phyloP scores from a whole-genome alignment of 163 green algal genomes.

The Chlorella variabilis region DNA sequence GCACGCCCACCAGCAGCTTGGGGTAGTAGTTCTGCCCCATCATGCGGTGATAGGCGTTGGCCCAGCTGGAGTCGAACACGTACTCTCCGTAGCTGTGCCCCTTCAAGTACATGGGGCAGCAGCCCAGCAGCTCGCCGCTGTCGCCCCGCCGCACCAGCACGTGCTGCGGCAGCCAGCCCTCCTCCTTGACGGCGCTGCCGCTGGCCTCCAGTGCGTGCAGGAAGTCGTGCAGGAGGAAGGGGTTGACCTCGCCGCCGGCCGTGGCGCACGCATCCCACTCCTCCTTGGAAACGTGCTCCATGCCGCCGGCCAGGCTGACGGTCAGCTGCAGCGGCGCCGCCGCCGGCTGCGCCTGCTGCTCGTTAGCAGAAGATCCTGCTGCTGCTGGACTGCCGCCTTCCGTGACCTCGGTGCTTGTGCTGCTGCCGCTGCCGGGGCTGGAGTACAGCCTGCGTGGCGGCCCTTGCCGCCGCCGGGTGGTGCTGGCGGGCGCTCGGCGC shows the following conservation, averaged over 20 bases:
- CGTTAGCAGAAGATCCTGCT: neutral
- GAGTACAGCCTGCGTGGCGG: no score
- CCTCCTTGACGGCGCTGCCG: slow-evolving; percentile 36
- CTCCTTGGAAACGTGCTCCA: slow-evolving; percentile 16
- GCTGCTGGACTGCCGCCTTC: neutral
- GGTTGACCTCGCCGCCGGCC: slow-evolving; percentile 53
- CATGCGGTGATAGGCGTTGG: slow-evolving; percentile 45
- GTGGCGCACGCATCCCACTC: slow-evolving; percentile 32
- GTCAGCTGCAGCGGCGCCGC: slow-evolving; percentile 1
- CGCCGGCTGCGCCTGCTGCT: neutral
- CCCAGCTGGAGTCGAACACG: slow-evolving; percentile 85
- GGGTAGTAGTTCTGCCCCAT: slow-evolving; percentile 56
- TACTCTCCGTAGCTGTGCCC: slow-evolving; percentile 82
- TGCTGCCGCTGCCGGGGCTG: neutral
- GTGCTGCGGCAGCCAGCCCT: slow-evolving; percentile 60
- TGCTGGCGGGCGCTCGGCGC: no score
- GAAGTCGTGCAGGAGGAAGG: slow-evolving; percentile 68
- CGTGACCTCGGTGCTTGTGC: neutral
- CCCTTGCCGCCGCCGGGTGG: no score
- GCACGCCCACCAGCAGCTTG: slow-evolving; percentile 84
- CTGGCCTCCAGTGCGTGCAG: slow-evolving; percentile 62
- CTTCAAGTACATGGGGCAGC: slow-evolving; percentile 60
- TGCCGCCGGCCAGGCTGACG: slow-evolving; percentile 6
- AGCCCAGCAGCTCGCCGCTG: slow-evolving; percentile 45
- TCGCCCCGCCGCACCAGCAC: slow-evolving; percentile 13